Evolutionary conservation across 2,329 filamentous ascomycete genomes (phyloP), one percentile per base, ranked within the genome.

Genomic region (Paraconiothyrium brasiliense): DNA sequence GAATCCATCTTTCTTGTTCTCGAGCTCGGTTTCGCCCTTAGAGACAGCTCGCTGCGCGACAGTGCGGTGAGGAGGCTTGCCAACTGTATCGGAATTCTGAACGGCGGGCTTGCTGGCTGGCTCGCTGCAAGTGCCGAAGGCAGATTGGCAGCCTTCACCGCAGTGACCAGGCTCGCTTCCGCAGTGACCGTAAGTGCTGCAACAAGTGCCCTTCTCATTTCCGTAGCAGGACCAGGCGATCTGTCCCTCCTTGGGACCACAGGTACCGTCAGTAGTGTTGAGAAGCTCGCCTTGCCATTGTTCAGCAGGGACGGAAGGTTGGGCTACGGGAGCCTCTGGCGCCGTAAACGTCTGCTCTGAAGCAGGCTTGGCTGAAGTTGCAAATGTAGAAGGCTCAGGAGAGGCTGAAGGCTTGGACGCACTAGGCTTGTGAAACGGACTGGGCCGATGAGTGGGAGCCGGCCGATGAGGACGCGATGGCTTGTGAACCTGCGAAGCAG

Each of bases 131-230:
- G 60, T 64, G 2, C 64, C 64, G 20, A 58, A 66, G 2, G 43
- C 35, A 24, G 57, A 44, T 13, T 64, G 48, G 49, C 64, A 67
- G 1, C 43, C 55, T 2, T 11, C 44, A 16, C 60, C 58, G 32
- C 59, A 62, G 24, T 64, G 43, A 1, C 8, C 55, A 7, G n/a
- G 32, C 14, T 55, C 35, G 16, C 16, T 39, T 20, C 61, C 58
- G 24, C 58, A 64, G 24, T 48, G 54, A 5, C 55, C 55, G 10
- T 48, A 54, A 27, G 60, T 52, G 2, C 63, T 68, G 60, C 69
- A 71, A 57, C 69, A 71, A n/a, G 66, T 62, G 46, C 69, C 68
- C 6, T 62, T 32, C 4, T 51, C 46, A 27, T 61, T 68, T 4
- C 68, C 69, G 22, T 49, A 20, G 35, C 69, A 71, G 0, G 62